Evolutionary conservation across 2,329 filamentous ascomycete genomes (phyloP).

Genomic region (Fusarium nanum): DNA sequence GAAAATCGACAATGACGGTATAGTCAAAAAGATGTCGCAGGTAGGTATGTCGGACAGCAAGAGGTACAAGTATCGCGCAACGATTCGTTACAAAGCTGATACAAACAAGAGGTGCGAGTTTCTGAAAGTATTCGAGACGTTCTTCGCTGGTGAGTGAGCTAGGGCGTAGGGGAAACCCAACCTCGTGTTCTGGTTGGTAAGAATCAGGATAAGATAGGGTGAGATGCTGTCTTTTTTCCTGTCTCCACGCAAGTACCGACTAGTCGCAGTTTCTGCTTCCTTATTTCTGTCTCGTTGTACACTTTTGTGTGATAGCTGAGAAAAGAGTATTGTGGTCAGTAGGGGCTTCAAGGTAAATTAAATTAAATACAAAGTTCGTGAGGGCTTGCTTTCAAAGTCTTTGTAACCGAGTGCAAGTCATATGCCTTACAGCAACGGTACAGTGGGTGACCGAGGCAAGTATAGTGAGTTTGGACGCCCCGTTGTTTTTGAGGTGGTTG

Average conservation of each 20-base stretch:
- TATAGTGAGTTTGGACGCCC: constrained; percentile 14
- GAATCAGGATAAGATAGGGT: constrained; percentile 21
- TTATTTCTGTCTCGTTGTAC: neutral
- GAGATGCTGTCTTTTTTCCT: constrained; percentile 19
- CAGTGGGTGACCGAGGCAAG: neutral
- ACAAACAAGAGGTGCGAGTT: constrained; percentile 44
- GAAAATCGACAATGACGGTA: constrained; percentile 48
- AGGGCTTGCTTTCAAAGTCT: neutral
- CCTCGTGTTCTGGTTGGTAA: constrained; percentile 37
- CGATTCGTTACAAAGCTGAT: constrained; percentile 44
- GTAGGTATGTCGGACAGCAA: constrained; percentile 36
- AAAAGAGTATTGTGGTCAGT: constrained; percentile 8
- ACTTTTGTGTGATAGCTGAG: constrained; percentile 4
- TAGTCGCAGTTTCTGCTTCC: constrained; percentile 13
- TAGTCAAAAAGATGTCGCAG: constrained; percentile 31
- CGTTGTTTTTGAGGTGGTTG: constrained; percentile 38
- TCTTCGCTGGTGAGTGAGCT: constrained; percentile 33
- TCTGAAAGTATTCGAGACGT: constrained; percentile 41
- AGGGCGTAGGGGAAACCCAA: constrained; percentile 34
- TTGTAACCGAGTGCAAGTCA: neutral
- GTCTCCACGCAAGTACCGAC: constrained; percentile 37
- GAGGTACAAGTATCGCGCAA: constrained; percentile 41
- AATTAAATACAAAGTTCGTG: neutral
- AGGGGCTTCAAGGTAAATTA: neutral
- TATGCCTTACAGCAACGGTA: neutral